Base-by-base conservation (phyloP, 1,284 basidiomycete species). In the Filobasidium uniguttulatum region DNA sequence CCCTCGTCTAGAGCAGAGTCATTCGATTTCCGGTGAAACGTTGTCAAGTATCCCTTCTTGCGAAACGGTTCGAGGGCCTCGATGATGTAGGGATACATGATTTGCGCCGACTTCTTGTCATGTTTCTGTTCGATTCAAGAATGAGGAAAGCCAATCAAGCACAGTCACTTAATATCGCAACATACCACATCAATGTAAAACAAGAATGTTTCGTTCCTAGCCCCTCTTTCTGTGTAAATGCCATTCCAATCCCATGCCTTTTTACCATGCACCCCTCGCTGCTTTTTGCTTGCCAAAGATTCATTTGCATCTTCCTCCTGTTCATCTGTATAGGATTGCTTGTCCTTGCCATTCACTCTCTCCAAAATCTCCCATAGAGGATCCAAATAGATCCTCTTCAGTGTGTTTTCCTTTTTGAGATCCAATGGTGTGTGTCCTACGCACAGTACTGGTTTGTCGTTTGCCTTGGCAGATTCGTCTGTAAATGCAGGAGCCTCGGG, bases 111-210 rank as follows among this genome's bases (percentile, higher is more conserved):
- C 35, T 40, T 29, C 50, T 58, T 58, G 26, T 43, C 29, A 20
- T 43, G 46, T 48, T 48, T 52, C 50, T 52, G 31, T 29, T 14
- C 30, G 14, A 14, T 8, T 14, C 15, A 22, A n/a, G n/a, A n/a
- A n/a, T n/a, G n/a, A n/a, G n/a, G n/a, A n/a, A 37, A 25, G 19
- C 9, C 7, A n/a, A 33, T 9, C 10, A 10, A 33, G 31, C 31
- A 33, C 9, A 4, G 30, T 41, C 29, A 46, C 40, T 44, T 20
- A 23, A 30, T 28, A 30, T 20, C 6, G 15, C 25, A 14, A 55
- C 61, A 54, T 44, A 62, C 61, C 48, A 61, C 56, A 46, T 63
- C 61, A 25, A 63, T 59, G 25, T 57, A 48, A 6, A 63, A 33
- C 14, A 50, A 44, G 0, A 60, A 50, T 14, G 50, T 52, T 20